Percentiles rank a stretch among this genome's conserved stretches.
phyloP scores from a whole-genome alignment of 371 early-diverging fungal species.

The Chytridiales sp. region DNA sequence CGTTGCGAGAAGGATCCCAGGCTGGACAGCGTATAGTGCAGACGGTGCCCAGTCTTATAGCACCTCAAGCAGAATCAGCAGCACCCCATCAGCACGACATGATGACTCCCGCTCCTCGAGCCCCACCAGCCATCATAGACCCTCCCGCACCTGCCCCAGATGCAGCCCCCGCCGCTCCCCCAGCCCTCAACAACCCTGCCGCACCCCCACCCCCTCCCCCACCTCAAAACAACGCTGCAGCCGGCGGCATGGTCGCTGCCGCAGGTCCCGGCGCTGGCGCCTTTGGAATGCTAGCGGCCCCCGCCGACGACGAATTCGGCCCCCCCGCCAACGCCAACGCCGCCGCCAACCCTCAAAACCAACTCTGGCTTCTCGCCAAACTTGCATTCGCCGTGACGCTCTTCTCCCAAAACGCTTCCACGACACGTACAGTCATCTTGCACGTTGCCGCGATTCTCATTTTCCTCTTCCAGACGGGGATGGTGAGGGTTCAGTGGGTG shows the following conservation, averaged over 20 bases:
- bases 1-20: too few species aligned
- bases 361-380: conserved; percentile 35
- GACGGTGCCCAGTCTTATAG: too few species aligned
- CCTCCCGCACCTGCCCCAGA: conserved; percentile 4
- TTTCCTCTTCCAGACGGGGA: conserved; percentile 27
- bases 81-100: too few species aligned
- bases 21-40: too few species aligned
- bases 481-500: conserved; percentile 8
- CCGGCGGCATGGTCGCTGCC: conserved; percentile 6
- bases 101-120: too few species aligned
- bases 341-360: conserved; percentile 23
- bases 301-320: conserved; percentile 24
- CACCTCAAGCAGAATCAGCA: too few species aligned
- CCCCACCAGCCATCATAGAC: not conserved
- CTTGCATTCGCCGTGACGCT: conserved; percentile 28
- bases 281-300: not conserved
- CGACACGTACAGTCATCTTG: conserved; percentile 15
- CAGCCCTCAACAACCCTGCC: conserved; percentile 3
- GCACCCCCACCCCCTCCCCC: conserved; percentile 2
- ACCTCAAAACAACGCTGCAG: not conserved
- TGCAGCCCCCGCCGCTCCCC: conserved; percentile 14
- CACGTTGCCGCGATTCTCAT: conserved; percentile 25
- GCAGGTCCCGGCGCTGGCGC: conserved; percentile 2
- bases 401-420: conserved; percentile 27
- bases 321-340: too few species aligned